A percentile compares a stretch with the other conserved stretches of the same genome.
Evolutionary conservation across 1,284 basidiomycete genomes (phyloP).

Genomic region (Marasmius oreades): DNA sequence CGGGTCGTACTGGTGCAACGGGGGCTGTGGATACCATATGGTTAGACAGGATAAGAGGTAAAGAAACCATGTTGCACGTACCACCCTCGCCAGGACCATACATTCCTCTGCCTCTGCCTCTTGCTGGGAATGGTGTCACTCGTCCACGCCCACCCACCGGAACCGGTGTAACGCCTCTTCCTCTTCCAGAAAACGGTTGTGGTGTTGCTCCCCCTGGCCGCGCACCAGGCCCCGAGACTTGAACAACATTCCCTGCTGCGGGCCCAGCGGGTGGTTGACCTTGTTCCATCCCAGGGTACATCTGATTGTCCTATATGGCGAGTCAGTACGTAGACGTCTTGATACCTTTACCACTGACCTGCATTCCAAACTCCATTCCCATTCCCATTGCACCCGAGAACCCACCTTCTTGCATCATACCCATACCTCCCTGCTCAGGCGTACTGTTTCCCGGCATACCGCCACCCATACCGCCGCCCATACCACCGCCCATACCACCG

Average conservation of each 20-base stretch:
- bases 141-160: slow-evolving; percentile 28
- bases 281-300: slow-evolving; percentile 34
- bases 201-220: slow-evolving; percentile 37
- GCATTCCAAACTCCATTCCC: slow-evolving; percentile 44
- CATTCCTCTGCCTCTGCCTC: slow-evolving; percentile 41
- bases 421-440: slow-evolving; percentile 40
- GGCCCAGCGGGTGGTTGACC: background rate
- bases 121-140: slow-evolving; percentile 36
- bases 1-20: slow-evolving; percentile 61
- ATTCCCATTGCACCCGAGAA: slow-evolving; percentile 42
- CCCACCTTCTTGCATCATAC: slow-evolving; percentile 39
- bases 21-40: slow-evolving; percentile 29
- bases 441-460: slow-evolving; percentile 17
- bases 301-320: slow-evolving; percentile 33
- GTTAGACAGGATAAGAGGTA: background rate
- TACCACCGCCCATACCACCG: slow-evolving; percentile 15
- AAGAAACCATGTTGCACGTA: slow-evolving; percentile 24
- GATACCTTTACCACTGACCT: slow-evolving; percentile 21
- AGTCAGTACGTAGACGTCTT: background rate
- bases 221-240: slow-evolving; percentile 19
- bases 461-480: slow-evolving; percentile 19
- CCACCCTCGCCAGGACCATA: slow-evolving; percentile 37
- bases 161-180: slow-evolving; percentile 24
- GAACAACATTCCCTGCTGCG: slow-evolving; percentile 30
- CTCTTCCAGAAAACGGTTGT: slow-evolving; percentile 31